Evolutionary conservation across 768 basidiomycete genomes (phyloP), one percentile per base, ranked within the genome.

Genomic region (Inosperma sp.): DNA sequence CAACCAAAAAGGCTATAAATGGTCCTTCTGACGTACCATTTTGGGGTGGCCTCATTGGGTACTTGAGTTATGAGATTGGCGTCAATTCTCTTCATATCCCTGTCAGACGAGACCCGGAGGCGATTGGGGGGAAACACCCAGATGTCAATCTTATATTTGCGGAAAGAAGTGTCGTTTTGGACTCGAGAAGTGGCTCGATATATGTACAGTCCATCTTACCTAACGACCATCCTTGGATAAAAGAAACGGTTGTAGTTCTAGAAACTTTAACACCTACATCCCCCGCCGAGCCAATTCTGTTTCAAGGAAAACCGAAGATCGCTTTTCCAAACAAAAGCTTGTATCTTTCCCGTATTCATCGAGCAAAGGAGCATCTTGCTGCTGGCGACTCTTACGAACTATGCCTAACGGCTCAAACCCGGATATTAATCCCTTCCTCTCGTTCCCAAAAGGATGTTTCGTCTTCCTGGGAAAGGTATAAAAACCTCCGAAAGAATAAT

Each of bases 311-410:
- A 26, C 56, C 68, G 19, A 52, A 55, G 8, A 67, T 86, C 40
- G 65, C 59, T n/a, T 62, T 84, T 33, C 86, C 88, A 0, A 74
- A 82, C 56, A 76, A 77, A 59, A 65, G 66, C 1, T 59, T 63
- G 2, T 96, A 97, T 67, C 79, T 85, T 25, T 66, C 77, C 22
- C 79, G 79, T 14, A 92, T 96, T 56, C 69, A 78, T 16, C 62
- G 72, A 47, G 87, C 89, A 10, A 82, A 91, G 61, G 82, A 88
- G 49, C 75, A 78, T 53, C 79, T 96, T 31, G 85, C 76, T 52
- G 75, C 84, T 25, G 94, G 94, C 3, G 88, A 96, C 62, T 90
- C 90, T 2, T 97, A 97, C 67, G 94, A 97, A 64, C 77, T 97
- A 29, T 96, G 93, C 56, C 72, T 96, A 26, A 96, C 94, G 2